Evolutionary conservation across 345 rosid species (phyloP).

Genomic region (Citrus maxima): DNA sequence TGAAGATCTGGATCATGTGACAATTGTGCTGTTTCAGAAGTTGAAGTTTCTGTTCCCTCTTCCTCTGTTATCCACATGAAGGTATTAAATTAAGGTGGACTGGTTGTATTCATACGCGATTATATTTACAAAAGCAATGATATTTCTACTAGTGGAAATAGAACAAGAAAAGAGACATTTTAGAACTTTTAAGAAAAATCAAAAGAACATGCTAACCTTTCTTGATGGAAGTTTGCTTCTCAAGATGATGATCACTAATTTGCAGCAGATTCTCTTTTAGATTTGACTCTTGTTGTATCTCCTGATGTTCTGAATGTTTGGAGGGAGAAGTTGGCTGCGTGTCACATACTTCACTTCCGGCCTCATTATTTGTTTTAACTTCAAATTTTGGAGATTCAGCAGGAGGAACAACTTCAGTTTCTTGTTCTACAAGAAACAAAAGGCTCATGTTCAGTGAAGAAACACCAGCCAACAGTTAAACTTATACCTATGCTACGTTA

Average conservation of each 20-base stretch:
- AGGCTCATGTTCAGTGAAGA: background rate
- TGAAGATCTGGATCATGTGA: constrained; percentile 13
- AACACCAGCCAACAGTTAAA: background rate
- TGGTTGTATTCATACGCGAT: background rate
- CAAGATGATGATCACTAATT: constrained; percentile 9
- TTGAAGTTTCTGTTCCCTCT: background rate
- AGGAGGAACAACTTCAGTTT: constrained; percentile 15
- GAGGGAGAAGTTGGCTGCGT: constrained; percentile 11
- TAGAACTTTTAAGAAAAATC: background rate
- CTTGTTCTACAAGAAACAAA: constrained; percentile 21
- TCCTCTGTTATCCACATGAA: constrained; percentile 21
- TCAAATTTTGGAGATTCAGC: constrained; percentile 15
- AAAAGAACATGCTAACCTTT: constrained; percentile 27
- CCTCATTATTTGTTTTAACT: constrained; percentile 5
- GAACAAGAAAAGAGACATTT: background rate
- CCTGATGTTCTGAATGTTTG: constrained; percentile 7
- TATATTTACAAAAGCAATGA: background rate
- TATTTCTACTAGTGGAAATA: background rate
- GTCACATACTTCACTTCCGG: constrained; percentile 3
- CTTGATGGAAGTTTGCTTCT: constrained; percentile 16
- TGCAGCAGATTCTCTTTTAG: constrained; percentile 3
- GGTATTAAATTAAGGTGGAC: background rate
- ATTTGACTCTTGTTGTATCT: constrained; percentile 8
- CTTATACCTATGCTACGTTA: background rate
- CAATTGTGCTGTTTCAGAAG: constrained; percentile 2